A percentile compares a stretch with the other conserved stretches of the same genome.
Evolutionary conservation across 1,284 basidiomycete genomes (phyloP).

Genomic region (Leucoagaricus sp.): DNA sequence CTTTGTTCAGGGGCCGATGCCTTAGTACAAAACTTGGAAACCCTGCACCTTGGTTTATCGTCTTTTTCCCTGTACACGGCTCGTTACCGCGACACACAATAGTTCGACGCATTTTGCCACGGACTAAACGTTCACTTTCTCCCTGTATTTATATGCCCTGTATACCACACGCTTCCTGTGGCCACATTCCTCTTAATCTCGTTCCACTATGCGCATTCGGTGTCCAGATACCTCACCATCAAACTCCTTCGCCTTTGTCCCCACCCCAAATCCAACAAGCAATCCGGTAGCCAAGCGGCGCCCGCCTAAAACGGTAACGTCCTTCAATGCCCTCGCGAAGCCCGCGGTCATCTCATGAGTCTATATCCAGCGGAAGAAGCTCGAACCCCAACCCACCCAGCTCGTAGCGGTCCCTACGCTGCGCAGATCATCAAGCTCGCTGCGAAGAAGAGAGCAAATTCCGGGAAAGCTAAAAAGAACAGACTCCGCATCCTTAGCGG

Average conservation of each 20-base stretch:
- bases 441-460: constrained; percentile 6
- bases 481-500: constrained; percentile 8
- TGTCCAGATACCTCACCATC: constrained; percentile 10
- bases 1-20: constrained; percentile 1
- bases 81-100: neutral
- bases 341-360: neutral
- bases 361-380: constrained; percentile 6
- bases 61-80: neutral
- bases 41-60: neutral
- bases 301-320: constrained; percentile 7
- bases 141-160: constrained; percentile 6
- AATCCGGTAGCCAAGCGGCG: neutral
- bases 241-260: neutral
- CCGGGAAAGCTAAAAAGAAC: constrained; percentile 11
- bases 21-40: neutral
- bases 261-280: neutral
- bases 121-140: neutral
- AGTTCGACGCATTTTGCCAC: neutral
- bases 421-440: constrained; percentile 9
- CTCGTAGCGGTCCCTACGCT: neutral
- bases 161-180: neutral
- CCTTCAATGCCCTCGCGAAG: no score
- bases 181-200: neutral
- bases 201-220: constrained; percentile 5
- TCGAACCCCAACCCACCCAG: neutral